Conservation (phyloP, 257 asterid species). For the Oldenlandia corymbosa region DNA sequence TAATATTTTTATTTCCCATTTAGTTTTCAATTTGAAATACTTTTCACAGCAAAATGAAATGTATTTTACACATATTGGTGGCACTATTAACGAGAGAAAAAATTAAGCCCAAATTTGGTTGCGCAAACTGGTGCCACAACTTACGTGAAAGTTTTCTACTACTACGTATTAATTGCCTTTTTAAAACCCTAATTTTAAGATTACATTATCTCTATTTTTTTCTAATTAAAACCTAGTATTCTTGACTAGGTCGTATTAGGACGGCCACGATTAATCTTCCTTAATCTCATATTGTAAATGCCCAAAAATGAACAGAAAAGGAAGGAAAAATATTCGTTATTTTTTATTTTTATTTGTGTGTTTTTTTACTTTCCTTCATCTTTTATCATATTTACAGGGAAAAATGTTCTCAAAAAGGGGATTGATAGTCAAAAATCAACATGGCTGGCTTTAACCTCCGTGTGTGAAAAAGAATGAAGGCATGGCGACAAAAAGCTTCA, state of each 20-base stretch:
- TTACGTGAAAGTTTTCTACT: neutral
- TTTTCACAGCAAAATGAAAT: too few relatives aligned
- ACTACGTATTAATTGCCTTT: too few relatives aligned
- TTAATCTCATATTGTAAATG: neutral
- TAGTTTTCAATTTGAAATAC: too few relatives aligned
- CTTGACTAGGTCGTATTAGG: slow-evolving; percentile 4
- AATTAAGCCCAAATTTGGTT: neutral
- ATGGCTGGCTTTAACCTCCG: neutral
- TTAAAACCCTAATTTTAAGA: too few relatives aligned
- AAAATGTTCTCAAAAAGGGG: neutral
- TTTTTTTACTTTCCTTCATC: neutral
- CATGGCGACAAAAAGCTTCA: neutral
- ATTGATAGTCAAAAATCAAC: slow-evolving; percentile 2
- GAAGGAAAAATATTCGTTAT: too few relatives aligned
- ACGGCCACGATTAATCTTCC: slow-evolving; percentile 5
- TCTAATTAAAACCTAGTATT: too few relatives aligned
- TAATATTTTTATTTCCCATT: too few relatives aligned
- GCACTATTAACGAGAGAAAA: slow-evolving; percentile 1
- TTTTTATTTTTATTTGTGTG: neutral
- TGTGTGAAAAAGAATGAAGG: neutral
- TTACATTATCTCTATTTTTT: too few relatives aligned
- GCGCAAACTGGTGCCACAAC: neutral
- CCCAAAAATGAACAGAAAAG: neutral
- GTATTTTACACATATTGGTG: too few relatives aligned
- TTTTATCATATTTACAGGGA: neutral